Evolutionary conservation across 2,329 filamentous ascomycete species (phyloP).

Genomic region (Anthostomella pinea): DNA sequence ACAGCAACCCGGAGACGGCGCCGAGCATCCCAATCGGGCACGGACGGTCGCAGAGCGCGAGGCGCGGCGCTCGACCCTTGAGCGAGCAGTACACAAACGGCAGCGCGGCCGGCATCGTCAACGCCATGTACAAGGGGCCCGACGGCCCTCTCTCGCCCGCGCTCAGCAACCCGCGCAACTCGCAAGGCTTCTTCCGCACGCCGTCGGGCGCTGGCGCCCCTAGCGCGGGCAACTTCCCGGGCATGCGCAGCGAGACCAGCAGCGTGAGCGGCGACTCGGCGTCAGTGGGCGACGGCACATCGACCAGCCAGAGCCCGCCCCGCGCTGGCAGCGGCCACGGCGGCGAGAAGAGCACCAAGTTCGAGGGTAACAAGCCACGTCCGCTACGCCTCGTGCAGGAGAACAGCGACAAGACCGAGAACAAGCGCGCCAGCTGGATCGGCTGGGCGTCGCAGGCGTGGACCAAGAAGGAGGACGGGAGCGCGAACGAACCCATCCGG

Average conservation of each 20-base stretch:
- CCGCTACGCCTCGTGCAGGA: constrained; percentile 87
- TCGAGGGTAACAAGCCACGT: constrained; percentile 71
- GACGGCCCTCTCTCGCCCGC: constrained; percentile 61
- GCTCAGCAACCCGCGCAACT: constrained; percentile 56
- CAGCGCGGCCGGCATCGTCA: constrained; percentile 71
- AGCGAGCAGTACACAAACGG: constrained; percentile 62
- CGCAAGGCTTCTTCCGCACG: constrained; percentile 60
- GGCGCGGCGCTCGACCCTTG: constrained; percentile 53
- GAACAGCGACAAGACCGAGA: constrained; percentile 53
- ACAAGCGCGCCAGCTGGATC: constrained; percentile 65
- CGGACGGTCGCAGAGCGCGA: constrained; percentile 52
- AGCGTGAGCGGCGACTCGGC: constrained; percentile 67
- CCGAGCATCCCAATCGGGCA: constrained; percentile 70
- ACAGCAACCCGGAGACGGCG: constrained; percentile 69
- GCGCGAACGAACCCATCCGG: constrained; percentile 12
- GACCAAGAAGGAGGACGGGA: constrained; percentile 49
- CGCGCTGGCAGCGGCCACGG: constrained; percentile 37
- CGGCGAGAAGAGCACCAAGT: constrained; percentile 55
- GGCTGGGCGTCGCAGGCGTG: constrained; percentile 49
- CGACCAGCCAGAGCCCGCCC: constrained; percentile 51
- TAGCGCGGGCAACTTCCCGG: constrained; percentile 65
- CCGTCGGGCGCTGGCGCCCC: constrained; percentile 44
- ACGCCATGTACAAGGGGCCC: constrained; percentile 83
- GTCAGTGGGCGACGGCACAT: constrained; percentile 53
- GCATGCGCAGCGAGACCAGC: constrained; percentile 64